These are phyloP conservation scores for Wickerhamiella galacta DNA, from an alignment of 805 yeast genomes.

Conservation along the genomic window DNA sequence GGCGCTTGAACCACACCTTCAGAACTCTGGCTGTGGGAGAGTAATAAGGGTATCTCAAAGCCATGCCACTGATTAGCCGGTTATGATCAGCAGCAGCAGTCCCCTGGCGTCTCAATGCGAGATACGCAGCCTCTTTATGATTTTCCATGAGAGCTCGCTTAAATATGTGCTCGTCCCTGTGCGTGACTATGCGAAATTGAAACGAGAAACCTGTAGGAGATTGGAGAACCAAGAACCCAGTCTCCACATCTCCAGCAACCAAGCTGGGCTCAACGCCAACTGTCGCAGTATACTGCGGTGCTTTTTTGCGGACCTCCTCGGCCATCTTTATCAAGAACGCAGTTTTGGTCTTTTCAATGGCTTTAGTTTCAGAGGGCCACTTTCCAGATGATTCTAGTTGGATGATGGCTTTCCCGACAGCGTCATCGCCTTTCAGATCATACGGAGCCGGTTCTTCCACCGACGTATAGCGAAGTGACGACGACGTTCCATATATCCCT, in stretches of 20 bases:
- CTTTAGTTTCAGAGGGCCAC: slow-evolving; percentile 88
- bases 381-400: slow-evolving; percentile 80
- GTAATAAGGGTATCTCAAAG: slow-evolving; percentile 54
- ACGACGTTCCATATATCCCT: slow-evolving; percentile 54
- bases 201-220: slow-evolving; percentile 88
- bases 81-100: slow-evolving; percentile 62
- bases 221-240: slow-evolving; percentile 29
- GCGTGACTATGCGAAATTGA: slow-evolving; percentile 57
- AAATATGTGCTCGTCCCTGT: slow-evolving; percentile 45
- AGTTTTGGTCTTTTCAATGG: slow-evolving; percentile 76
- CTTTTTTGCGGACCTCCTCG: slow-evolving; percentile 27
- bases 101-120: slow-evolving; percentile 28
- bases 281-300: slow-evolving; percentile 38
- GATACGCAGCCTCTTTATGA: slow-evolving; percentile 1
- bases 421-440: slow-evolving; percentile 17
- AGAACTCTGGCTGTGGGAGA: slow-evolving; percentile 71
- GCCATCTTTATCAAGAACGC: slow-evolving; percentile 70
- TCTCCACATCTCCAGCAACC: slow-evolving; percentile 14
- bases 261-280: slow-evolving; percentile 43
- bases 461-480: slow-evolving; percentile 63
- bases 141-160: slow-evolving; percentile 39
- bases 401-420: slow-evolving; percentile 56
- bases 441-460: slow-evolving; percentile 69
- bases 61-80: slow-evolving; percentile 52
- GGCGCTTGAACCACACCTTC: slow-evolving; percentile 81